Evolutionary conservation across 2,329 filamentous ascomycete species (phyloP), one percentile per base, ranked within the genome.

Genomic region (Malbranchea zuffiana): DNA sequence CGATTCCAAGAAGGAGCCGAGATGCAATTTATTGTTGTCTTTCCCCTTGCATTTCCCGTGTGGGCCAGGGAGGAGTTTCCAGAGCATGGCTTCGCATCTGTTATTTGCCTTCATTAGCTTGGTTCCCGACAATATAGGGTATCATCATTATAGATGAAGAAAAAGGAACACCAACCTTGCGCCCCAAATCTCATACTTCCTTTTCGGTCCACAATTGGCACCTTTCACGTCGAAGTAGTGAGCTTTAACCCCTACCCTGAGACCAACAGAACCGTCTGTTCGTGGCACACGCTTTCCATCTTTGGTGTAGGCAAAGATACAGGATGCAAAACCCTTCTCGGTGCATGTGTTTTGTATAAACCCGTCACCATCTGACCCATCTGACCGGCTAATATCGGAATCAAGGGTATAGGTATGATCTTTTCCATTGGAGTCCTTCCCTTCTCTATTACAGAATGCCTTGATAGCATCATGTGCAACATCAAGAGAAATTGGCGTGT

Each of bases 381-480:
- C 35, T 15, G 32, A 39, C n/a, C 23, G 20, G 25, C 25, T 27
- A 12, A 36, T 13, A 12, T 5, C 17, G 3, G 33, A 26, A 28
- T 33, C 29, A 26, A 37, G 32, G n/a, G 34, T 41, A 21, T 41
- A 37, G 12, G 32, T 31, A 19, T 37, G 33, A 7, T 25, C 39
- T 25, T 41, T 28, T n/a, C n/a, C n/a, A n/a, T n/a, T n/a, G n/a
- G n/a, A n/a, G n/a, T n/a, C n/a, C n/a, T n/a, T n/a, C 2, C 40
- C 35, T 21, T 33, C 13, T 12, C 35, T 35, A 18, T 42, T 23
- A 26, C 40, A 42, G 15, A 36, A 44, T 13, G 21, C 24, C 16
- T 26, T 28, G 28, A 44, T 38, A 40, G 41, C 35, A 46, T 45
- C 28, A 43, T 26, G 35, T 38, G 41, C 44, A 42, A 37, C 16